These are phyloP conservation scores for Pisolithus tinctorius DNA, from an alignment of 768 basidiomycete species.

Conservation along the genomic window DNA sequence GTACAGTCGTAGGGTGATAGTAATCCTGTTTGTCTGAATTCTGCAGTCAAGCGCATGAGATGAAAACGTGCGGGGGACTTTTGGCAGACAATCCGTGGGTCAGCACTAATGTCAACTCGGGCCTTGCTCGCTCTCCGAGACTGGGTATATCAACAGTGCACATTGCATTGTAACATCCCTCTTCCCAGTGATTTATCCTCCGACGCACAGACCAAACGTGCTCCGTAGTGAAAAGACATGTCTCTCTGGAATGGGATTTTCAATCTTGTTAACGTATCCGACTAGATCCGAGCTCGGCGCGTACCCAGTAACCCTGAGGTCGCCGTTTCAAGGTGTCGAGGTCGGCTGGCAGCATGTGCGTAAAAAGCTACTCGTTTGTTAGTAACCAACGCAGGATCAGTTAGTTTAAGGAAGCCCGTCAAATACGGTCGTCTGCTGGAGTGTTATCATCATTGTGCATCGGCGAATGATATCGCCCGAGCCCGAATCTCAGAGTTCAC, in stretches of 20 bases:
- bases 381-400: too few species aligned
- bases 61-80: slow-evolving; percentile 1
- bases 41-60: slow-evolving; percentile 1
- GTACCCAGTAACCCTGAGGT: neutral
- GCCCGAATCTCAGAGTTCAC: too few species aligned
- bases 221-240: slow-evolving; percentile 10
- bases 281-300: neutral
- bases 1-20: slow-evolving; percentile 16
- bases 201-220: slow-evolving; percentile 11
- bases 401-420: too few species aligned
- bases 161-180: slow-evolving; percentile 12
- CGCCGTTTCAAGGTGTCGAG: too few species aligned
- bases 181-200: neutral
- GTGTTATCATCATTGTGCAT: too few species aligned
- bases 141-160: slow-evolving; percentile 18
- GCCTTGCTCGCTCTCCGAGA: slow-evolving; percentile 10
- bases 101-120: slow-evolving; percentile 19
- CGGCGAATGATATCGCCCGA: too few species aligned
- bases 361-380: too few species aligned
- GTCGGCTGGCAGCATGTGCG: too few species aligned
- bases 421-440: too few species aligned
- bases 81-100: slow-evolving; percentile 25
- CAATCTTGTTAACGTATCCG: too few species aligned
- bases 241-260: slow-evolving; percentile 8
- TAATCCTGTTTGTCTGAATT: slow-evolving; percentile 26